A percentile compares a stretch with the other conserved stretches of the same genome.
Conservation (phyloP, 257 asterid species). For the Salvia splendens region DNA sequence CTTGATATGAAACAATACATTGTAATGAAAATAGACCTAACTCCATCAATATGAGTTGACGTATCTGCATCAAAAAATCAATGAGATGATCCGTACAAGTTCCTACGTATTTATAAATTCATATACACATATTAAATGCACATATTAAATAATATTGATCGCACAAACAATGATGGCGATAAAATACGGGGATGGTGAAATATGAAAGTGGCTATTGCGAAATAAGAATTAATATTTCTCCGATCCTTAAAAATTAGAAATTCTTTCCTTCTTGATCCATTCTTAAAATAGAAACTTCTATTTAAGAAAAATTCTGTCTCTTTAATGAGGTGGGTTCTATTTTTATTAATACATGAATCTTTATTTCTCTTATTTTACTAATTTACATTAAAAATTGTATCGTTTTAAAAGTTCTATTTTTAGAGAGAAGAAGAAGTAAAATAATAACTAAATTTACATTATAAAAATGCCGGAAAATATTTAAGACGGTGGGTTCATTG, state of each 20-base stretch:
- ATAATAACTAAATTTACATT: neutral
- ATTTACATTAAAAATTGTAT: too few species aligned
- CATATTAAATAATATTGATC: constrained; percentile 10
- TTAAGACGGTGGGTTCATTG: constrained; percentile 13
- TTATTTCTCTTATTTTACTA: too few species aligned
- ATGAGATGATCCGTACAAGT: neutral
- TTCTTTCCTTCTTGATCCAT: too few species aligned
- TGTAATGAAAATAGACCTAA: neutral
- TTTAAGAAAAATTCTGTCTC: too few species aligned
- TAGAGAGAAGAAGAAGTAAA: neutral
- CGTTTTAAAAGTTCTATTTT: too few species aligned
- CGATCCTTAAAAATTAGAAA: too few species aligned
- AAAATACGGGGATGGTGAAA: constrained; percentile 8
- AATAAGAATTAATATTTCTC: neutral
- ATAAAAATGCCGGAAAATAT: neutral
- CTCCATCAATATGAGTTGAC: neutral
- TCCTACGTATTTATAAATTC: neutral
- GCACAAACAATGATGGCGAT: constrained; percentile 12
- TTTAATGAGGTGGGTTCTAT: too few species aligned
- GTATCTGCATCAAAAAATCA: neutral
- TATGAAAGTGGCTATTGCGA: constrained; percentile 21
- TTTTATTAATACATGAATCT: too few species aligned
- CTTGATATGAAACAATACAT: too few species aligned
- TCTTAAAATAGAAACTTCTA: too few species aligned
- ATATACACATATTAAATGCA: constrained; percentile 20